A percentile compares a stretch with the other conserved stretches of the same genome.
Conservation (phyloP, 345 rosid species). For the Erucastrum elatum region DNA sequence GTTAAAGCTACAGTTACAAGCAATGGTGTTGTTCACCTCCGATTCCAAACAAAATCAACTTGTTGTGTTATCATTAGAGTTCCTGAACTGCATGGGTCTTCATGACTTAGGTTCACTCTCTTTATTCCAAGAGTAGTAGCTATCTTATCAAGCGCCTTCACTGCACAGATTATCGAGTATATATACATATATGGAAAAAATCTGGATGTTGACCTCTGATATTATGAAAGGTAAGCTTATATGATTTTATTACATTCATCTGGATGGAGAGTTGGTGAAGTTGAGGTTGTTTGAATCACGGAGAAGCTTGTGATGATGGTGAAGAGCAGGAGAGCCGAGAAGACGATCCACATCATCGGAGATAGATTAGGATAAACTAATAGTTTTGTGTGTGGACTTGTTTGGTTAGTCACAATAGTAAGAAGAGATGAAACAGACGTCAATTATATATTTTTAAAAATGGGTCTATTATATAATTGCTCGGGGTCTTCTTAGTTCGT, state of each 20-base stretch:
- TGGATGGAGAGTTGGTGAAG: constrained; percentile 21
- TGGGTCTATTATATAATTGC: not conserved
- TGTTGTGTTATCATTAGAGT: constrained; percentile 3
- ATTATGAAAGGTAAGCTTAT: not conserved
- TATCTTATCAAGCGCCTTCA: constrained; percentile 15
- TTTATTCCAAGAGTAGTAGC: constrained; percentile 32
- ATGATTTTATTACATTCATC: constrained; percentile 19
- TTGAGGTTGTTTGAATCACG: not conserved
- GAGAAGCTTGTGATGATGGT: constrained; percentile 15
- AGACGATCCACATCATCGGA: not conserved
- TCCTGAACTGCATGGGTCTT: constrained; percentile 21
- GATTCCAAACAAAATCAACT: not conserved
- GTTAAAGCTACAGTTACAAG: constrained; percentile 18
- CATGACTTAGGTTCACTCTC: not conserved
- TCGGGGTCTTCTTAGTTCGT: not conserved
- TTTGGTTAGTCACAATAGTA: not conserved
- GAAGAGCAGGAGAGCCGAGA: not conserved
- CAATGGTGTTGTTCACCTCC: constrained; percentile 2
- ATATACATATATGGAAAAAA: not conserved
- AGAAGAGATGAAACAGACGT: not conserved
- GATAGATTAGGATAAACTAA: not conserved
- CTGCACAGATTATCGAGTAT: not conserved
- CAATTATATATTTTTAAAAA: not conserved
- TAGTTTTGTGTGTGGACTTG: not conserved
- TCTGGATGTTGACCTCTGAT: not conserved